phyloP scores from a whole-genome alignment of 768 basidiomycete genomes.

The Grammothele lineata region DNA sequence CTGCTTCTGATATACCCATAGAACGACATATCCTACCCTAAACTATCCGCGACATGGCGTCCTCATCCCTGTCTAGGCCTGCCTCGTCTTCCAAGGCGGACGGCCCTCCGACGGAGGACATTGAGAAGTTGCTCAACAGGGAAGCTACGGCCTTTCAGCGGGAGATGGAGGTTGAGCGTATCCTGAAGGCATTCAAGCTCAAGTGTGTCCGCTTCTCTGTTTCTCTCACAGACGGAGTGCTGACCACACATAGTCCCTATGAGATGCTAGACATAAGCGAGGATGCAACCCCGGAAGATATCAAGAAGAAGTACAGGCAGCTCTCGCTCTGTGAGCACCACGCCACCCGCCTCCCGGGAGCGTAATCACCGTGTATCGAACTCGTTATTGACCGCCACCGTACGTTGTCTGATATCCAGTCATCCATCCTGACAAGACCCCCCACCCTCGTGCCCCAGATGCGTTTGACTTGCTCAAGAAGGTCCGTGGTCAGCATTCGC shows the following conservation, averaged over 20 bases:
- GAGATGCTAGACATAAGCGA: constrained; percentile 84
- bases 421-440: constrained; percentile 98
- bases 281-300: constrained; percentile 66
- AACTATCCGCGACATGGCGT: background rate
- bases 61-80: constrained; percentile 17
- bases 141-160: constrained; percentile 85
- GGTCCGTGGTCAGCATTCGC: constrained; percentile 36
- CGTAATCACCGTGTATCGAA: background rate
- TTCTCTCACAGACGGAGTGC: too few relatives aligned
- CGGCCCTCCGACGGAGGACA: constrained; percentile 41
- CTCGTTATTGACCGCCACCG: constrained; percentile 19
- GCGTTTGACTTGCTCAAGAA: constrained; percentile 94
- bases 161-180: constrained; percentile 86
- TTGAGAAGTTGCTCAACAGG: constrained; percentile 76
- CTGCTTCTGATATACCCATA: background rate
- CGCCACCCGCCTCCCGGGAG: background rate
- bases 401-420: constrained; percentile 56
- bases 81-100: constrained; percentile 12
- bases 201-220: constrained; percentile 54
- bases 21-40: constrained; percentile 14
- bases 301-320: constrained; percentile 87
- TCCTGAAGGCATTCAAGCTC: constrained; percentile 92
- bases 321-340: constrained; percentile 70
- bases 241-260: constrained; percentile 64
- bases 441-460: constrained; percentile 83